A percentile compares a stretch with the other conserved stretches of the same genome.
These are phyloP conservation scores for Calonectria montana DNA, from an alignment of 2,329 filamentous ascomycete genomes.

Conservation along the genomic window DNA sequence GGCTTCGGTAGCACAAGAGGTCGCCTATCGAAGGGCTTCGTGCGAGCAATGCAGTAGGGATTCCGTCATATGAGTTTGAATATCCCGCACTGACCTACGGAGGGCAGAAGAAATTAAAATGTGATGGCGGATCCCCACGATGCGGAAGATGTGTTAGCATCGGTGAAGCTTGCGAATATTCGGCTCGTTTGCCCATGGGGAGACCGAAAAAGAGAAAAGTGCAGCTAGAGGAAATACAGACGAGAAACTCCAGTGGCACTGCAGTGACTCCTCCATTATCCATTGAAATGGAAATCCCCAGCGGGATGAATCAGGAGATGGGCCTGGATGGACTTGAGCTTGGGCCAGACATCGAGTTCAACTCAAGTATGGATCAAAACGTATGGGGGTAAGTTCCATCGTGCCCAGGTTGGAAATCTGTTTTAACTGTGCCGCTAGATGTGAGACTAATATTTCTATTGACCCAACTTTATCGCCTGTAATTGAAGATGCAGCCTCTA, in stretches of 20 bases:
- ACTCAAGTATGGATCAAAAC: constrained; percentile 13
- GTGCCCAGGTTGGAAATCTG: not conserved
- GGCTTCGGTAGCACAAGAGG: constrained; percentile 24
- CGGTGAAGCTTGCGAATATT: constrained; percentile 35
- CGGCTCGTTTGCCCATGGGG: constrained; percentile 39
- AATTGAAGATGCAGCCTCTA: constrained; percentile 15
- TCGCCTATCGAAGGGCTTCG: constrained; percentile 37
- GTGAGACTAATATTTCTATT: constrained; percentile 27
- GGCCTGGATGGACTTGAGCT: constrained; percentile 24
- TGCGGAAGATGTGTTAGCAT: constrained; percentile 33
- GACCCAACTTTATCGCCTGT: constrained; percentile 20
- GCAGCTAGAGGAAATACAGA: constrained; percentile 1
- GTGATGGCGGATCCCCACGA: constrained; percentile 36
- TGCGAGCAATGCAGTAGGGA: constrained; percentile 42
- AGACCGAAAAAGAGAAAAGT: constrained; percentile 41
- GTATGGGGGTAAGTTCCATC: constrained; percentile 27
- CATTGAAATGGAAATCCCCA: constrained; percentile 13
- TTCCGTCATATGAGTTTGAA: not conserved
- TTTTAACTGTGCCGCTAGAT: constrained; percentile 28
- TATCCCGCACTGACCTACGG: constrained; percentile 1
- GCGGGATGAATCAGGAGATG: constrained; percentile 23
- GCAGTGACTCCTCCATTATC: constrained; percentile 24
- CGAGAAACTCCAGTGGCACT: constrained; percentile 1
- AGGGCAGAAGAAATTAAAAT: constrained; percentile 44
- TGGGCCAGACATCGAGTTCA: constrained; percentile 25